These are phyloP conservation scores for Cytospora mali DNA, from an alignment of 2,329 filamentous ascomycete genomes.

Conservation along the genomic window DNA sequence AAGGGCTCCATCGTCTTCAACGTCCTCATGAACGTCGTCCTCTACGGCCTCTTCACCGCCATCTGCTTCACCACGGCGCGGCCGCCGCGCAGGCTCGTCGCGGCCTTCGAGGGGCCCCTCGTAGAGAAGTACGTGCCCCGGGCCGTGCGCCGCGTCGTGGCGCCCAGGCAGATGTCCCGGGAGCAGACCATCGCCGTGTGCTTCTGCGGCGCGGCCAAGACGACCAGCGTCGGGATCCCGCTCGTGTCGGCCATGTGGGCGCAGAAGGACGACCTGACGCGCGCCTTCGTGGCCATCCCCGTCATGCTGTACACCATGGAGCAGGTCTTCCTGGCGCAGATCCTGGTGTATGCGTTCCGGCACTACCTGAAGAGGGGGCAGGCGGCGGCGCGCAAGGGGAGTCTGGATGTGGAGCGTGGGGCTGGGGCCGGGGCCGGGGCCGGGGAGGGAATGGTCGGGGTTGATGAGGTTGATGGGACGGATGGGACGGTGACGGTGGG, in stretches of 20 bases:
- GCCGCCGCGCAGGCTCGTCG: conserved; percentile 41
- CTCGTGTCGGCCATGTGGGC: conserved; percentile 69
- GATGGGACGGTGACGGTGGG: background rate
- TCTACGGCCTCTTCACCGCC: conserved; percentile 64
- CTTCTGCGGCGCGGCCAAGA: conserved; percentile 75
- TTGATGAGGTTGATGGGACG: conserved; percentile 3
- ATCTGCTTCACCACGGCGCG: conserved; percentile 59
- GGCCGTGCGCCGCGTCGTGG: conserved; percentile 41
- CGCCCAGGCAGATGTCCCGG: conserved; percentile 55
- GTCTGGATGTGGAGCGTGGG: conserved; percentile 28
- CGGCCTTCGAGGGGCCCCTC: conserved; percentile 39
- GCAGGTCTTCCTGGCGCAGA: conserved; percentile 52
- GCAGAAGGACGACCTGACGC: conserved; percentile 54
- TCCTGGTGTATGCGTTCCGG: conserved; percentile 50
- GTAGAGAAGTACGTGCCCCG: conserved; percentile 38
- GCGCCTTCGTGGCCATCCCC: conserved; percentile 64
- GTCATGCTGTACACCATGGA: conserved; percentile 65
- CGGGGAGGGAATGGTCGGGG: background rate
- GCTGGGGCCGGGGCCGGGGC: conserved; percentile 6
- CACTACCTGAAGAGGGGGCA: conserved; percentile 42
- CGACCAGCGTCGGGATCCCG: conserved; percentile 70
- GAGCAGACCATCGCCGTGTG: conserved; percentile 70
- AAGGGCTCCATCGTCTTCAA: conserved; percentile 66
- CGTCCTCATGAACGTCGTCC: conserved; percentile 66
- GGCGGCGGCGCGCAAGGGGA: conserved; percentile 6